A percentile compares a stretch with the other conserved stretches of the same genome.
Conservation (phyloP, 768 basidiomycete genomes). For the Sistotremastrum suecicum region DNA sequence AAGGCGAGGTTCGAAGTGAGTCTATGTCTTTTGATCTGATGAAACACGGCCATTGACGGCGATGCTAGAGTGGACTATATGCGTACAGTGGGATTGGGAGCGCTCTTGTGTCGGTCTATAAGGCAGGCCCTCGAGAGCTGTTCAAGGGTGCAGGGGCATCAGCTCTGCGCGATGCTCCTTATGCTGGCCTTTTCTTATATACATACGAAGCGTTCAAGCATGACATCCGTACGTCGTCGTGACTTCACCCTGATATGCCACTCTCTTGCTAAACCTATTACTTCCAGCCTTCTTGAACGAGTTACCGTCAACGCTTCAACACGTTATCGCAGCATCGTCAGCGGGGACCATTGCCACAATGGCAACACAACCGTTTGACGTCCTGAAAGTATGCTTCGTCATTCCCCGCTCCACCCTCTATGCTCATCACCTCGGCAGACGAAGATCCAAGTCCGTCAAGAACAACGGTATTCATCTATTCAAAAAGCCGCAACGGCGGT, state of each 20-base stretch:
- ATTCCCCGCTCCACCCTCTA: not conserved
- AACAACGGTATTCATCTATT: conserved; percentile 61
- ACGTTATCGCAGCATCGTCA: conserved; percentile 55
- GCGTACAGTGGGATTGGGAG: conserved; percentile 46
- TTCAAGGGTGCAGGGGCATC: conserved; percentile 80
- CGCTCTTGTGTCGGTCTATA: conserved; percentile 44
- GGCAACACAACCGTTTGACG: conserved; percentile 86
- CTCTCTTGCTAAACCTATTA: conserved; percentile 21
- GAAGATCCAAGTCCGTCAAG: conserved; percentile 81
- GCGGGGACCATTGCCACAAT: conserved; percentile 79
- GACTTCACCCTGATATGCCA: not conserved
- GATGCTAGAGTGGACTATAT: conserved; percentile 56
- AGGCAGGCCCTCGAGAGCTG: conserved; percentile 66
- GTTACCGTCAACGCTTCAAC: conserved; percentile 35
- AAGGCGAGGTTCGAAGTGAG: conserved; percentile 86
- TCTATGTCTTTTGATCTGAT: not conserved
- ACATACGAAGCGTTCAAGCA: conserved; percentile 81
- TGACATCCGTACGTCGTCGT: conserved; percentile 39
- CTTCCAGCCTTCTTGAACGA: conserved; percentile 24
- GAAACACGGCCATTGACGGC: too few species aligned
- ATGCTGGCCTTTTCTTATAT: conserved; percentile 80
- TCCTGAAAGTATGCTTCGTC: conserved; percentile 54
- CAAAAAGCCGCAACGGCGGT: conserved; percentile 48
- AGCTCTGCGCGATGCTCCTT: conserved; percentile 87
- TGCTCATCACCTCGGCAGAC: conserved; percentile 34